These are phyloP conservation scores for Zasmidium citrigriseum DNA, from an alignment of 2,329 filamentous ascomycete species.

Conservation along the genomic window DNA sequence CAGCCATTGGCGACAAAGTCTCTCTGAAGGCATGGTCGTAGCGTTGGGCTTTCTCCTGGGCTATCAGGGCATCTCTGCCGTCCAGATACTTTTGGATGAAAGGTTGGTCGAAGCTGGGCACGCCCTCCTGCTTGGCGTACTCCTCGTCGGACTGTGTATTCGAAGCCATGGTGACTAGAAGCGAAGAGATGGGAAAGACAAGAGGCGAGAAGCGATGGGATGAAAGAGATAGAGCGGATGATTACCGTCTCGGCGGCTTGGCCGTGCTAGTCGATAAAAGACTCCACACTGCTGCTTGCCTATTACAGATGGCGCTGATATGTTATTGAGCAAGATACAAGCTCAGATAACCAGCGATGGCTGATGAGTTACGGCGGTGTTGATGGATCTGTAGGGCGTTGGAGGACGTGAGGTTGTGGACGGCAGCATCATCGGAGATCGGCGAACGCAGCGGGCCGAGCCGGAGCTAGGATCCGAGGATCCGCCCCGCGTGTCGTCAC, in stretches of 20 bases:
- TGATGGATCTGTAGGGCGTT: neutral
- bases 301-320: too few species aligned
- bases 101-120: constrained; percentile 58
- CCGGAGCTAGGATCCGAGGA: neutral
- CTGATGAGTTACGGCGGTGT: neutral
- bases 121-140: constrained; percentile 45
- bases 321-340: neutral
- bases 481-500: neutral
- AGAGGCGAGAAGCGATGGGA: neutral
- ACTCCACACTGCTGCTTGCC: neutral
- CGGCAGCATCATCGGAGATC: neutral
- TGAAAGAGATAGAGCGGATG: neutral
- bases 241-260: neutral
- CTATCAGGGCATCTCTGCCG: constrained; percentile 73
- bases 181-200: neutral
- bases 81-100: constrained; percentile 81
- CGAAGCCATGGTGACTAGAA: neutral
- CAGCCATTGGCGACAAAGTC: constrained; percentile 75
- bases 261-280: neutral
- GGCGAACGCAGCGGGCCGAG: neutral
- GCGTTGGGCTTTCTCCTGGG: constrained; percentile 77
- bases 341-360: too few species aligned
- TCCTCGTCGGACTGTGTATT: constrained; percentile 34
- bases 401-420: neutral
- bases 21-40: constrained; percentile 74